Evolutionary conservation across 495 filamentous ascomycete genomes (phyloP), one percentile per base, ranked within the genome.

Genomic region (Penicillium parvum): DNA sequence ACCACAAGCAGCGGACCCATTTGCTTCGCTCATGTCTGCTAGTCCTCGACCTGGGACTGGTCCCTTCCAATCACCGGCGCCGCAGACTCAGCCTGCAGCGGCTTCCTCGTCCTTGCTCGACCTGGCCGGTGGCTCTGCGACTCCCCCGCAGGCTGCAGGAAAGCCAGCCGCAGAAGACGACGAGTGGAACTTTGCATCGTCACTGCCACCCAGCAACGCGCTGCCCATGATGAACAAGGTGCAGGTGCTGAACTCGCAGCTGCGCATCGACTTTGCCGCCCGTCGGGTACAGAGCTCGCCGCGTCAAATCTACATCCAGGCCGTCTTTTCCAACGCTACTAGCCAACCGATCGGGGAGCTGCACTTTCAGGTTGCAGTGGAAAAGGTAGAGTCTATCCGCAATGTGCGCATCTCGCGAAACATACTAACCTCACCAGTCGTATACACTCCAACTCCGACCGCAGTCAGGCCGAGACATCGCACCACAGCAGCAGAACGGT

Each of bases 181-280:
- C 48, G 92, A 98, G 53, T 98, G 92, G 92, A 81, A 82, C 25
- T 98, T 97, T 56, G 75, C 86, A 6, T 96, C 92, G 4, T 86
- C 92, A 0, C 69, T 97, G 3, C 90, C 90, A 0, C 79, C 84
- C 19, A 70, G 61, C 17, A 65, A 61, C 22, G 48, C 64, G 1
- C 63, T 78, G 1, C 73, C 76, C 8, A 78, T 72, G 18, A 69
- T 72, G 0, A 78, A 89, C 45, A 71, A 75, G 10, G 58, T 95
- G 10, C 57, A 71, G 6, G 81, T 90, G 40, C 63, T 75, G 34
- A 75, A 78, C 52, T 73, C 74, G 14, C 64, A 63, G 14, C 64
- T 84, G 20, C 65, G 65, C 12, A 65, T 82, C 29, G 64, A 73
- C n/a, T 83, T 82, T 50, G 63, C 55, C 36, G 61, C 57, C 47